These are phyloP conservation scores for Chimonanthus salicifolius DNA, from an alignment of 164 flowering plant species.

Conservation along the genomic window DNA sequence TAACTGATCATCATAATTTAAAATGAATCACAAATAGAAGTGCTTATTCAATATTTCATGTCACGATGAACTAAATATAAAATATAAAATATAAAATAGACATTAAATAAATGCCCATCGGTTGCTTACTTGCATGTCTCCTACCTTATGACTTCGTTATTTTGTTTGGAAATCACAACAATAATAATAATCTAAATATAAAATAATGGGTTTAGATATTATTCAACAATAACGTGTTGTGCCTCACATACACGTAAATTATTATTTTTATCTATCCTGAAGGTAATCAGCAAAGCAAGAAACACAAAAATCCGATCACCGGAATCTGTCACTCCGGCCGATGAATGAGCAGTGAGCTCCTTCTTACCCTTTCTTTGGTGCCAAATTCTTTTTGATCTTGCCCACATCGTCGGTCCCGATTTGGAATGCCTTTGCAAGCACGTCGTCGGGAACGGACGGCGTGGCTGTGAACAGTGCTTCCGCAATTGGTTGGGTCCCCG, in stretches of 20 bases:
- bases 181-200: background rate
- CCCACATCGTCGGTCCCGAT: slow-evolving; percentile 24
- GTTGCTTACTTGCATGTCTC: no score
- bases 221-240: background rate
- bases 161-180: no score
- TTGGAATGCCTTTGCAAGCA: slow-evolving; percentile 29
- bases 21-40: no score
- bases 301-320: background rate
- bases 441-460: slow-evolving; percentile 24
- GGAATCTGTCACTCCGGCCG: background rate
- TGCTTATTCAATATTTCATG: no score
- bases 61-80: no score
- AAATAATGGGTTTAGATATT: background rate
- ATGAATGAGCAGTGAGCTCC: background rate
- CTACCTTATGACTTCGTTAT: no score
- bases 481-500: slow-evolving; percentile 23
- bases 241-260: background rate
- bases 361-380: slow-evolving; percentile 9
- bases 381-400: slow-evolving; percentile 25
- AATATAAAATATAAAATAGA: no score
- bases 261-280: background rate
- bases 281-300: background rate
- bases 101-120: no score
- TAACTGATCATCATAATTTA: no score
- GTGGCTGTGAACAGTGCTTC: slow-evolving; percentile 17